These are phyloP conservation scores for Imleria badia DNA, from an alignment of 768 basidiomycete genomes.

Conservation along the genomic window DNA sequence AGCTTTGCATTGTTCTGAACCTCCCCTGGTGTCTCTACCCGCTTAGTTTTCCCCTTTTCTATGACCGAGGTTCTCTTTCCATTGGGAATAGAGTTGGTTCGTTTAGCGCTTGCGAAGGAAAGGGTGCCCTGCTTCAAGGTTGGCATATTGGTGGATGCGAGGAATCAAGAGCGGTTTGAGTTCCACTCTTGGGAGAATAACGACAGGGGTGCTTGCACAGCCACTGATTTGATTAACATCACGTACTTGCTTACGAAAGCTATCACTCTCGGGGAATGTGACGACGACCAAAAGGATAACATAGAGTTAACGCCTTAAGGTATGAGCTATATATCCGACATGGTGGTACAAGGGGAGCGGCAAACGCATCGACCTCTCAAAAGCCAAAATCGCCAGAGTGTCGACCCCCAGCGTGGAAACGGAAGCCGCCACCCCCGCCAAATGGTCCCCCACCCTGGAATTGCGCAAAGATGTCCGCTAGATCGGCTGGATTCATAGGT, in stretches of 20 bases:
- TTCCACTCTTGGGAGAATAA: neutral
- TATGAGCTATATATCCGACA: slow-evolving; percentile 6
- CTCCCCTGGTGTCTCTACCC: neutral
- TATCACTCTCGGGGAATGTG: too few species aligned
- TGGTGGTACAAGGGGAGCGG: neutral
- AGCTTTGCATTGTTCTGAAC: neutral
- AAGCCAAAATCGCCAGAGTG: slow-evolving; percentile 17
- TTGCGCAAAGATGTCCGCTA: slow-evolving; percentile 64
- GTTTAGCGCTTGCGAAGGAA: slow-evolving; percentile 46
- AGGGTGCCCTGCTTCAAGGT: slow-evolving; percentile 47
- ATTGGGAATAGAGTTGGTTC: slow-evolving; percentile 32
- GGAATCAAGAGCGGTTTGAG: neutral
- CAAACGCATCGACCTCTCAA: slow-evolving; percentile 5
- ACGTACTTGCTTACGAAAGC: slow-evolving; percentile 7
- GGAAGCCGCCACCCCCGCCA: slow-evolving; percentile 34
- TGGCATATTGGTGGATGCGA: neutral
- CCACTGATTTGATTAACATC: neutral
- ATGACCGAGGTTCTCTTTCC: slow-evolving; percentile 6
- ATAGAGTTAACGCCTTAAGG: slow-evolving; percentile 7
- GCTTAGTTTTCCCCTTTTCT: slow-evolving; percentile 12
- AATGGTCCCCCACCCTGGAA: slow-evolving; percentile 48
- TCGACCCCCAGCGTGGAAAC: slow-evolving; percentile 20
- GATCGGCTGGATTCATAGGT: slow-evolving; percentile 46
- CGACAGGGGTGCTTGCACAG: slow-evolving; percentile 21
- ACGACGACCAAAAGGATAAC: neutral